phyloP scores from a whole-genome alignment of 2,329 filamentous ascomycete species.

The Alternaria gansuensis region DNA sequence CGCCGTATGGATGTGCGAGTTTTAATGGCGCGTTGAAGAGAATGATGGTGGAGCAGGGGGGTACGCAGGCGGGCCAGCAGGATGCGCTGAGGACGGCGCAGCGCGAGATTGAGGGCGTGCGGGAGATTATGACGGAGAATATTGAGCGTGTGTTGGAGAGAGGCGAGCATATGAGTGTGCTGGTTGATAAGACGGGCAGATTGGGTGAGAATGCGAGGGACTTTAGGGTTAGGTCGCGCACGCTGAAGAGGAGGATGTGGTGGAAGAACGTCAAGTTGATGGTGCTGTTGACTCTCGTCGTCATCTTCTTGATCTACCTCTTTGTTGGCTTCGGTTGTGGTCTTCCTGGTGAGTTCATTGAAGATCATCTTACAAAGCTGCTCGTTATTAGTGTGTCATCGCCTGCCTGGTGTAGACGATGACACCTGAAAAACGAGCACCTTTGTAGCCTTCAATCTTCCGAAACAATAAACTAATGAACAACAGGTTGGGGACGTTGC shows the following conservation, averaged over 20 bases:
- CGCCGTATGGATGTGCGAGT: constrained; percentile 86
- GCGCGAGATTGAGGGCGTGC: constrained; percentile 89
- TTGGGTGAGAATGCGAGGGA: constrained; percentile 88
- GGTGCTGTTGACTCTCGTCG: constrained; percentile 76
- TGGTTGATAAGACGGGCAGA: constrained; percentile 96
- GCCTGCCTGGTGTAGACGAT: not conserved
- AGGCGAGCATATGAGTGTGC: constrained; percentile 86
- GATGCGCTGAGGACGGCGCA: constrained; percentile 86
- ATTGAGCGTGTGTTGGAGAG: constrained; percentile 89
- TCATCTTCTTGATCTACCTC: constrained; percentile 75
- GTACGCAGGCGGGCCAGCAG: constrained; percentile 72
- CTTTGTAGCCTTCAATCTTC: not conserved
- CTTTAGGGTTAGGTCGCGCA: constrained; percentile 86
- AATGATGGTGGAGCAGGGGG: constrained; percentile 85
- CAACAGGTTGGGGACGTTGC: constrained; percentile 51
- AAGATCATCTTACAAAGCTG: not conserved
- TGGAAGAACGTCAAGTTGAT: constrained; percentile 99
- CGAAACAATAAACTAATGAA: constrained; percentile 26
- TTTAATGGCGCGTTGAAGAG: constrained; percentile 83
- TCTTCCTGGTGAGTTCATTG: constrained; percentile 60
- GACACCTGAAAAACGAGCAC: not conserved
- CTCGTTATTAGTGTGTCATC: not conserved
- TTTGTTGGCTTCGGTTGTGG: constrained; percentile 78
- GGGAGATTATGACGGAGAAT: constrained; percentile 94
- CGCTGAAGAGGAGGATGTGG: constrained; percentile 94